phyloP scores from a whole-genome alignment of 2,329 filamentous ascomycete species.

The Diaporthe sp. region DNA sequence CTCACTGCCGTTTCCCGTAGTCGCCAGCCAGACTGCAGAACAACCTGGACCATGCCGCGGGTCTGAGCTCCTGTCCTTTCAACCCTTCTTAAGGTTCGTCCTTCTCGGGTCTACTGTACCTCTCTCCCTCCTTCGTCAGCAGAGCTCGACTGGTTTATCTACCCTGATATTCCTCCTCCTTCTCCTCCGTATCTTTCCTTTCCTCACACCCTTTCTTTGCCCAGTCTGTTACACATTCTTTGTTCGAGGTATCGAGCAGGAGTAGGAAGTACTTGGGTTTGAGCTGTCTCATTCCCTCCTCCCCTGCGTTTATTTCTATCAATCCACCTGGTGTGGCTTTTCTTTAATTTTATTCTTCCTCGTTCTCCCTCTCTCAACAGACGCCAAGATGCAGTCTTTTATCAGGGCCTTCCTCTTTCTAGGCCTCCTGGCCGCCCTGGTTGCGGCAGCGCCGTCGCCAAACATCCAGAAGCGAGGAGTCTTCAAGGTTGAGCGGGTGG shows the following conservation, averaged over 20 bases:
- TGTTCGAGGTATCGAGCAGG: constrained; percentile 36
- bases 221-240: constrained; percentile 25
- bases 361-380: not conserved
- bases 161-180: constrained; percentile 19
- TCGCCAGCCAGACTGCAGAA: constrained; percentile 18
- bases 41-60: constrained; percentile 30
- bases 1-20: constrained; percentile 30
- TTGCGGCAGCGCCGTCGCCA: constrained; percentile 57
- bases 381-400: constrained; percentile 44
- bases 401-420: constrained; percentile 53
- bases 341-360: constrained; percentile 34
- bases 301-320: constrained; percentile 28
- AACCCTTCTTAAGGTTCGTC: constrained; percentile 25
- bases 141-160: constrained; percentile 35
- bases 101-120: not conserved
- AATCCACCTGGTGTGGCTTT: constrained; percentile 46
- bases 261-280: constrained; percentile 34
- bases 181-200: not conserved
- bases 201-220: constrained; percentile 7
- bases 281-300: constrained; percentile 31
- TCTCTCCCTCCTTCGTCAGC: constrained; percentile 4
- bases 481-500: constrained; percentile 71
- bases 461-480: constrained; percentile 63
- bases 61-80: constrained; percentile 33
- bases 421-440: constrained; percentile 60